A percentile compares a stretch with the other conserved stretches of the same genome.
Evolutionary conservation across 208 protist species (phyloP).

Genomic region (Crithidia mellificae): DNA sequence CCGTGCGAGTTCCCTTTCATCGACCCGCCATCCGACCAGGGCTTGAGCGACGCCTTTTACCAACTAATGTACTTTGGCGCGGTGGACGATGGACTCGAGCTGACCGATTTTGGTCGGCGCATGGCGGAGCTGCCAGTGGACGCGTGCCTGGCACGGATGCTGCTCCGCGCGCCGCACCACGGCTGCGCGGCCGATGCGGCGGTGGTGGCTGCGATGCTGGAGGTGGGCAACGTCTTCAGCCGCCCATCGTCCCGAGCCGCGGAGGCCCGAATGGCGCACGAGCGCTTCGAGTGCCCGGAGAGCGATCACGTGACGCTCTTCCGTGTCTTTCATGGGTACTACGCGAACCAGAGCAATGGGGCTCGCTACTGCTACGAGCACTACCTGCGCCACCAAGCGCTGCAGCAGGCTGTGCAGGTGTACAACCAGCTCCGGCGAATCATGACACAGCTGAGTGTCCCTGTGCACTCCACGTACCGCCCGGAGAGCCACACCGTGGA

Average conservation of each 20-base stretch:
- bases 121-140: conserved; percentile 80
- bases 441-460: conserved; percentile 55
- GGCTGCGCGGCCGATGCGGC: conserved; percentile 80
- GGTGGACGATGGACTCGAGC: conserved; percentile 93
- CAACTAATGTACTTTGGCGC: conserved; percentile 98
- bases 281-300: conserved; percentile 50
- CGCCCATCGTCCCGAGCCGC: conserved; percentile 36
- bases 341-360: conserved; percentile 25
- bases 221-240: conserved; percentile 70
- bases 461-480: conserved; percentile 65
- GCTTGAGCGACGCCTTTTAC: conserved; percentile 95
- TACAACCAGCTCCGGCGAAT: conserved; percentile 74
- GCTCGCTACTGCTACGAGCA: conserved; percentile 71
- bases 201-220: conserved; percentile 88
- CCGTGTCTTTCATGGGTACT: conserved; percentile 80
- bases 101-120: conserved; percentile 70
- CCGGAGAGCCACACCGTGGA: conserved; percentile 47
- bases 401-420: conserved; percentile 73
- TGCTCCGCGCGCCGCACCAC: conserved; percentile 73
- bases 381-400: conserved; percentile 65
- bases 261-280: conserved; percentile 55
- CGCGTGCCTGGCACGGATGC: conserved; percentile 94
- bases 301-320: conserved; percentile 87
- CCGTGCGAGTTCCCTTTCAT: conserved; percentile 97
- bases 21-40: conserved; percentile 96